Evolutionary conservation across 148 eudicot genomes (phyloP), one percentile per base, ranked within the genome.

Genomic region (Euryodendron excelsum): DNA sequence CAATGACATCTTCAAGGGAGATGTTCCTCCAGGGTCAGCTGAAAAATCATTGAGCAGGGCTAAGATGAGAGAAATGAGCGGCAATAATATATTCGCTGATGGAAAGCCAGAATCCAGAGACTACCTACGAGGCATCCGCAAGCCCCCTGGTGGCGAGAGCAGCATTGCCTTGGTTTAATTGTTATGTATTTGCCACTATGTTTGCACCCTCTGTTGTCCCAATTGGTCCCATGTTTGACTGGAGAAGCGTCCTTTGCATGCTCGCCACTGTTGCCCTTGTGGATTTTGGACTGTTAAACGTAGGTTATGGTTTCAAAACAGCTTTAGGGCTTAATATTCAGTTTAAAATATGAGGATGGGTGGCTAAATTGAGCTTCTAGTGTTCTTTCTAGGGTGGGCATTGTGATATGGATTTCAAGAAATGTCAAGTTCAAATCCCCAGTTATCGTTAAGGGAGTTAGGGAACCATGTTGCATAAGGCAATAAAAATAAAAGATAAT

Each of bases 141-240:
- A 94, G 74, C 98, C 97, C 50, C 97, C 97, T 34, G 99, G 97
- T 76, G 99, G 99, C 2, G 93, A 87, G 73, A 93, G 97, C 92
- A 95, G 93, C 89, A 93, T 95, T 72, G 74, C 94, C 36, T 86
- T 95, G 87, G 88, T 95, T 77, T 94, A 83, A 79, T 20, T 28
- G 8, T 58, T 41, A 39, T 41, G 68, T 28, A 39, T 39, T 72
- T 73, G 48, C 64, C 31, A 58, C 52, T 59, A 31, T 50, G 37
- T 59, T 25, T 36, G 53, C 23, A 15, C 55, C 20, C 50, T 21
- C 27, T 74, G 28, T 74, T 52, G 6, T 25, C 34, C 53, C 8
- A 27, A 10, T 61, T 31, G 25, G 33, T 36, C n/a, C 12, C 20
- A 6, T 66, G 48, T 9, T 3, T n/a, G 33, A 55, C 59, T 52